Base-by-base conservation (phyloP, 176 grass and related monocot species). In the Oryza meridionalis region DNA sequence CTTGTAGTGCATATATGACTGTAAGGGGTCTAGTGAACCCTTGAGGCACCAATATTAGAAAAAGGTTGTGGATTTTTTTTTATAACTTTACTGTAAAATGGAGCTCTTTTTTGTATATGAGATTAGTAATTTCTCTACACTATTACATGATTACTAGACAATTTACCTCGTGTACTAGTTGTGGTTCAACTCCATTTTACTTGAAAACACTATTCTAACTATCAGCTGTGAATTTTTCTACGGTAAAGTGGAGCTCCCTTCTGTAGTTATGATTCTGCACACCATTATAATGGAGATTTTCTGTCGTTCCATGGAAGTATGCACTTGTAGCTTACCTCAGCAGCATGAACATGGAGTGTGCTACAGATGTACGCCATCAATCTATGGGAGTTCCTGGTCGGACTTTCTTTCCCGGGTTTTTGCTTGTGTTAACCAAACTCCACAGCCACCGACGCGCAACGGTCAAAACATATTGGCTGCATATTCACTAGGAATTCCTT, bases 1-100 rank as follows among this genome's bases (percentile, higher is more conserved):
- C 21, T 86, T 10, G 25, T 79, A 75, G 68, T 11, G 19, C 46
- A 68, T 90, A 47, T 79, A 65, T 68, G 65, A 38, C 42, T 24
- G 32, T 77, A 87, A 65, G 50, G 76, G 32, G 80, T 71, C 42
- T 75, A 90, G 37, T 65, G 63, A 76, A 76, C 53, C 50, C 24
- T 84, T 40, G 2, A 75, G 40, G 29, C 16, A 69, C 69, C 65
- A 75, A 73, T 64, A n/a, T 79, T 90, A 4, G 40, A 76, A 75
- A 72, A 19, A 25, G 65, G 65, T 50, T 79, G 4, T n/a, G 27
- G 40, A 68, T 21, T 26, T 2, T 69, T 75, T 70, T 69, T 53
- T 26, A 87, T 44, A 75, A 87, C 55, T 66, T 8, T 35, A 79
- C 46, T 69, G 27, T 44, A 51, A 75, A 62, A 24, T 22, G 22